Conservation (phyloP, 2,329 filamentous ascomycete species). For the Orbilia brochopaga region DNA sequence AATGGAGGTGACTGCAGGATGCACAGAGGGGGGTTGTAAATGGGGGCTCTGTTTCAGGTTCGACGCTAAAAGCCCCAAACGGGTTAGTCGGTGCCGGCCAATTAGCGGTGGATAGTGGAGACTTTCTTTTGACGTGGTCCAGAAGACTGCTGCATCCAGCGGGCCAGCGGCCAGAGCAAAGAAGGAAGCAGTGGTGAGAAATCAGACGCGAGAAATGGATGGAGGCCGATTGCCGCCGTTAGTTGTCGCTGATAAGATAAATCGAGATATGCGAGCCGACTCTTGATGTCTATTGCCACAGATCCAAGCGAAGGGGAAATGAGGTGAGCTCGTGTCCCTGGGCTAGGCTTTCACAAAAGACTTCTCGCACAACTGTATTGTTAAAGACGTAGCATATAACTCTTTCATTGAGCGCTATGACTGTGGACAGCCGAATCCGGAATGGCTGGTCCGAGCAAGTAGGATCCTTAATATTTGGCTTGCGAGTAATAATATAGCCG, state of each 20-base stretch:
- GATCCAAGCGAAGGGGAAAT: background rate
- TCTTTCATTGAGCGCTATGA: background rate
- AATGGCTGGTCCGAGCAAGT: slow-evolving; percentile 10
- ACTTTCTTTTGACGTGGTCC: slow-evolving; percentile 46
- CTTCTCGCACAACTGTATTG: slow-evolving; percentile 5
- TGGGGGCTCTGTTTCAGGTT: slow-evolving; percentile 49
- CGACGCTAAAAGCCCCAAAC: slow-evolving; percentile 38
- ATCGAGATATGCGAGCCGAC: slow-evolving; percentile 18
- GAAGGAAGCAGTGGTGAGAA: slow-evolving; percentile 48
- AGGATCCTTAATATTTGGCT: background rate
- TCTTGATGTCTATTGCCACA: background rate
- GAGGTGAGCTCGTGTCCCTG: slow-evolving; percentile 7
- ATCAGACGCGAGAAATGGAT: slow-evolving; percentile 9
- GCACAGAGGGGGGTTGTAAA: slow-evolving; percentile 32
- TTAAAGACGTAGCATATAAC: slow-evolving; percentile 1
- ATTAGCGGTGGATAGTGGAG: slow-evolving; percentile 34
- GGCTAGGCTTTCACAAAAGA: background rate
- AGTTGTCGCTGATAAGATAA: slow-evolving; percentile 39
- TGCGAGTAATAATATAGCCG: too few relatives aligned
- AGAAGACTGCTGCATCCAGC: slow-evolving; percentile 42
- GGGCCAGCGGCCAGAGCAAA: slow-evolving; percentile 21
- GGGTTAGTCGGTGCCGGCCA: slow-evolving; percentile 29
- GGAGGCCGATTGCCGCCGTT: slow-evolving; percentile 1
- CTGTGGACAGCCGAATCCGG: slow-evolving; percentile 24
- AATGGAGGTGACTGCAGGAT: background rate